Evolutionary conservation across 2,329 filamentous ascomycete genomes (phyloP), one percentile per base, ranked within the genome.

Genomic region (Aciculosporium take): DNA sequence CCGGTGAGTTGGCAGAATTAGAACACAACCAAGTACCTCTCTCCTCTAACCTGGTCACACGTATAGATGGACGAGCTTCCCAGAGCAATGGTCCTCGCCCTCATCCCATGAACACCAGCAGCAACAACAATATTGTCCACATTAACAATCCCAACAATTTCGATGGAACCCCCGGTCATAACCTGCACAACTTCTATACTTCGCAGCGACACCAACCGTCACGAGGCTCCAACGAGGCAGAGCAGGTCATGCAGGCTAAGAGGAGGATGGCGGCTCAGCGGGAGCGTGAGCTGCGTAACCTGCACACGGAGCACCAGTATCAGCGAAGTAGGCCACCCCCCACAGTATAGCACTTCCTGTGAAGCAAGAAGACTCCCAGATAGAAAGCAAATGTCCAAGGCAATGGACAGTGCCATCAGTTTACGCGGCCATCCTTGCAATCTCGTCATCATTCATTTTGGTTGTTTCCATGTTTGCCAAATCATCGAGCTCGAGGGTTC

Each of bases 281-380:
- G 67, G 91, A 98, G 74, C 84, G 89, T 67, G 91, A 98, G 72
- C 81, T 98, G 65, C 86, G 91, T 67, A 98, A 96, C 69, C 94
- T 96, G 69, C 91, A 98, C 70, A 93, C 95, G 69, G 91, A 98
- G 77, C 91, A 98, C 77, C 91, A 98, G 79, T 96, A 94, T 70
- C 94, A 96, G 74, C 81, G 89, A 85, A 95, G 91, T 96, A 85
- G 79, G 83, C 79, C 79, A 65, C 75, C 78, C 76, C 76, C 74
- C 74, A 72, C 75, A 76, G 73, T 74, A 76, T 82, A 79, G 75
- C 74, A 70, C 49, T 57, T 55, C 54, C 58, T 63, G 56, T 55
- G 49, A 50, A 50, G 53, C 54, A 55, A 51, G 46, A 51, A 49
- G 48, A 54, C 50, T 48, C 53, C 56, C 52, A 55, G 59, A 60